Evolutionary conservation across 345 rosid genomes (phyloP), one percentile per base, ranked within the genome.

Genomic region (Camelina laxa): DNA sequence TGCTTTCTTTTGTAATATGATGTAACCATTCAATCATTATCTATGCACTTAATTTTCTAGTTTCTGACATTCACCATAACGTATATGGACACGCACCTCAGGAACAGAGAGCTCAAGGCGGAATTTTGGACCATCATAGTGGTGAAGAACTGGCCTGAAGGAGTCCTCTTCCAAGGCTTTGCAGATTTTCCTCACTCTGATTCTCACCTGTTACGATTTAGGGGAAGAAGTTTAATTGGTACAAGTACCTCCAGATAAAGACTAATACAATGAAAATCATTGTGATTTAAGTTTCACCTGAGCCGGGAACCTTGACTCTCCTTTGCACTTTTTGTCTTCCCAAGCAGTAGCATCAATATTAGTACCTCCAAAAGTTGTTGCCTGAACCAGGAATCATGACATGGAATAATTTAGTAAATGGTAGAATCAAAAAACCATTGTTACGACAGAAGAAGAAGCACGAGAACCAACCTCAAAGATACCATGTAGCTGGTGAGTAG

Each of bases 281-380:
- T 60, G 30, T 15, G 20, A 58, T 45, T 3, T 42, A 48, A 12
- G 8, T 24, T 27, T 75, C 44, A 95, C 99, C 93, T 95, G 99
- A 73, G 99, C 99, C 72, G 99, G 97, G 65, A 95, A 95, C 82
- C 99, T 87, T 5, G 97, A 92, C 80, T 95, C 97, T 24, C 99
- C 99, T 89, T 95, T 95, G 82, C 93, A 89, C 74, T 95, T 95
- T 71, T 92, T 95, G 84, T 95, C 97, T 83, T 92, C 99, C 99
- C 99, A 95, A 27, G 99, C 99, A 81, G 97, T 95, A 65, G 97
- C 96, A 77, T 95, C 99, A 24, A 95, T 95, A 82, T 95, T 92
- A 19, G 97, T 89, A 74, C 99, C 97, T 56, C 99, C 97, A 85
- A 95, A 95, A 78, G 92, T 85, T 67, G 89, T 80, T 64, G 99